phyloP scores from a whole-genome alignment of 2,329 filamentous ascomycete species.

The Phialophora macrospora region DNA sequence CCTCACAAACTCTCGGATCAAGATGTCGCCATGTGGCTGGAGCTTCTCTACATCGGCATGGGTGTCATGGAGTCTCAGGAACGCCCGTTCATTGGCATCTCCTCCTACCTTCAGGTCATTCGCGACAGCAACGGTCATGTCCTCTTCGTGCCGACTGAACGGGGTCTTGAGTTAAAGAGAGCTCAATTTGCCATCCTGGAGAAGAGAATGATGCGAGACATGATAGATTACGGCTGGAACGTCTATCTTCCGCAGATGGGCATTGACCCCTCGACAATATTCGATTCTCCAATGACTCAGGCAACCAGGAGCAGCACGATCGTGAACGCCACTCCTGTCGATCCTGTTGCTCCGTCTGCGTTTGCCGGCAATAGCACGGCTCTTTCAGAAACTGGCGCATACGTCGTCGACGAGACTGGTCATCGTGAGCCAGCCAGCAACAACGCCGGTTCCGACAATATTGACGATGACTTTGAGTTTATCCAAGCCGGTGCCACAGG shows the following conservation, averaged over 20 bases:
- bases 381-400: not conserved
- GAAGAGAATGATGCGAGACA: slow-evolving; percentile 19
- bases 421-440: not conserved
- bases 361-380: not conserved
- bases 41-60: slow-evolving; percentile 32
- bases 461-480: slow-evolving; percentile 8
- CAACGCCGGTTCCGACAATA: not conserved
- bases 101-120: slow-evolving; percentile 24
- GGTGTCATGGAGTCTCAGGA: slow-evolving; percentile 22
- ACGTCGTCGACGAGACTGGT: not conserved
- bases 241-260: slow-evolving; percentile 21
- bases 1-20: slow-evolving; percentile 28
- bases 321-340: not conserved
- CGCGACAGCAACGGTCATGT: slow-evolving; percentile 27
- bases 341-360: not conserved
- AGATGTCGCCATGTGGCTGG: slow-evolving; percentile 36
- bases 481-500: not conserved
- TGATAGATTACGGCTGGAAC: slow-evolving; percentile 30
- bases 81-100: slow-evolving; percentile 22
- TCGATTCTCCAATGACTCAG: not conserved
- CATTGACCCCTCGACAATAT: not conserved
- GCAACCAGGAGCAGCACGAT: not conserved
- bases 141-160: slow-evolving; percentile 27
- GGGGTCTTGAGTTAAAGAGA: slow-evolving; percentile 24
- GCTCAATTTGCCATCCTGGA: slow-evolving; percentile 27